Evolutionary conservation across 306 rosid species (phyloP), one percentile per base, ranked within the genome.

Genomic region (Cucurbita maxima): DNA sequence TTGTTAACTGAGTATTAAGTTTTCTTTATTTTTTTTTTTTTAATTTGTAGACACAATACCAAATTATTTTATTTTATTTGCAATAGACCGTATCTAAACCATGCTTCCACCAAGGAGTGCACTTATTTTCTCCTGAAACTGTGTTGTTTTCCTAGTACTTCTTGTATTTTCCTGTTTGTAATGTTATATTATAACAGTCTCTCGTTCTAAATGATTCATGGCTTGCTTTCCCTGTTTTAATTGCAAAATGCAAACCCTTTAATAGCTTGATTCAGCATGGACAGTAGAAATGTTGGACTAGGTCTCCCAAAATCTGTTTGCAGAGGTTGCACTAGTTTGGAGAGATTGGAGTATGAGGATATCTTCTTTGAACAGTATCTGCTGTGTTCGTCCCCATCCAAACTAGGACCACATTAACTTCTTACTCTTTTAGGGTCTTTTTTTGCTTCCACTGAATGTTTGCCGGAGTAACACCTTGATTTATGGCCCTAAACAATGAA

Each of bases 101-200:
- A 45, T 68, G 57, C 12, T 47, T 68, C 73, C 73, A 22, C n/a
- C 22, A 57, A 19, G 7, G n/a, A 68, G 18, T 44, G 54, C 6
- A 45, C 18, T 19, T 66, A 9, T 45, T 40, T 10, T 19, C 7
- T 14, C 41, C 36, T 68, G 20, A 12, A 47, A 68, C 57, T 20
- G 36, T 22, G 57, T 43, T 19, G 54, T 67, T 47, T 30, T 22
- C 18, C 47, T 68, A 22, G 47, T 67, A 13, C 20, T 1, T 3
- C 73, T 22, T 68, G 73, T 68, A 44, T 19, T 67, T 43, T 43
- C 43, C 55, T 67, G 72, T 45, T 67, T 67, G 72, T 43, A 45
- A 43, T 44, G 12, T 12, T 45, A 4, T 22, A 58, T 25, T 20
- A 18, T 47, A 48, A 68, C 37, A 13, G 73, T 68, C 14, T n/a